A percentile compares a stretch with the other conserved stretches of the same genome.
Conservation (phyloP, 1,284 basidiomycete genomes). For the Naganishia liquefaciens region DNA sequence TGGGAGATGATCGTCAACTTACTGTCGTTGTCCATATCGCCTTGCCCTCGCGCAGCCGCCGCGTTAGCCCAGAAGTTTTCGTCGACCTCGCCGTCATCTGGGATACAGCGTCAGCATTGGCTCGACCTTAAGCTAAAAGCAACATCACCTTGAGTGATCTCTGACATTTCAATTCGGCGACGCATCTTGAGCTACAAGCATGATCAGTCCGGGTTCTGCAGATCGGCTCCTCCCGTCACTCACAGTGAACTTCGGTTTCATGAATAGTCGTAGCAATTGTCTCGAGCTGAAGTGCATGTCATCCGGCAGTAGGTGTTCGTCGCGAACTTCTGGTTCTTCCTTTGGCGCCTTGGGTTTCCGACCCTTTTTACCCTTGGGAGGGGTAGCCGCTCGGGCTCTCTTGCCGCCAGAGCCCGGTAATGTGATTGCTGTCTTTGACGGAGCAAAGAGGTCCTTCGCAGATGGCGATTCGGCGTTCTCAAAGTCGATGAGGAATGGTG, state of each 20-base stretch:
- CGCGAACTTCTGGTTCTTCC: slow-evolving; percentile 61
- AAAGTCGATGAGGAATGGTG: slow-evolving; percentile 88
- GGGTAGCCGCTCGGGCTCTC: slow-evolving; percentile 43
- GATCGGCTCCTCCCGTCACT: slow-evolving; percentile 42
- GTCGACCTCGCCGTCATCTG: slow-evolving; percentile 77
- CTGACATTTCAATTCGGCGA: slow-evolving; percentile 55
- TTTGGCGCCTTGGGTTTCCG: slow-evolving; percentile 56
- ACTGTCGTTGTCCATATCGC: slow-evolving; percentile 57
- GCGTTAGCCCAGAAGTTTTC: slow-evolving; percentile 94
- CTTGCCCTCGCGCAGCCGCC: slow-evolving; percentile 72
- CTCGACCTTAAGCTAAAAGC: too few relatives aligned
- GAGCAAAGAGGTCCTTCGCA: slow-evolving; percentile 77
- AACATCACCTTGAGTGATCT: slow-evolving; percentile 4
- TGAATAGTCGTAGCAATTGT: slow-evolving; percentile 85
- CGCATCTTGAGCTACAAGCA: slow-evolving; percentile 72
- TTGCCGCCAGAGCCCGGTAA: slow-evolving; percentile 63
- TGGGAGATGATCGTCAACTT: slow-evolving; percentile 42
- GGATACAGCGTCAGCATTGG: slow-evolving; percentile 26
- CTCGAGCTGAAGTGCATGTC: slow-evolving; percentile 96
- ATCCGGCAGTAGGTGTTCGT: slow-evolving; percentile 83
- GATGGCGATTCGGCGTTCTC: slow-evolving; percentile 62
- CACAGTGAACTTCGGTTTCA: slow-evolving; percentile 93
- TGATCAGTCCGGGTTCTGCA: not conserved
- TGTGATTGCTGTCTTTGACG: slow-evolving; percentile 66
- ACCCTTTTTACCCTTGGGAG: slow-evolving; percentile 60